phyloP scores from a whole-genome alignment of 192 early-diverging fungal species.

The Coemansia javaensis region DNA sequence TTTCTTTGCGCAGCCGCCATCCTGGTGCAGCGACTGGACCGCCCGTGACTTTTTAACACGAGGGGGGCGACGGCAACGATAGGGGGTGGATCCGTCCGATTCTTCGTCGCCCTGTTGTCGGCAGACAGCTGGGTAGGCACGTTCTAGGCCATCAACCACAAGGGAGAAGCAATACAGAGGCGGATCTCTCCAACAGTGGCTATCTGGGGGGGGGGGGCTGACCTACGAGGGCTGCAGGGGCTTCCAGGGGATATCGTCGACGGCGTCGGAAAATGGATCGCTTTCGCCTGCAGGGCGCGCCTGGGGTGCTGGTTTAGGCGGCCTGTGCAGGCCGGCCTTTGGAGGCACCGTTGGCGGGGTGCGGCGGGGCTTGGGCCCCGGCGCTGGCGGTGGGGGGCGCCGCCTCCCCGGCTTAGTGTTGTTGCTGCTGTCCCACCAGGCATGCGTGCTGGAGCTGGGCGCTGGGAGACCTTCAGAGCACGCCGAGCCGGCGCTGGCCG shows the following conservation, averaged over 20 bases:
- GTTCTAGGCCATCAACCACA: too few species aligned
- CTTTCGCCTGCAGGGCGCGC: neutral
- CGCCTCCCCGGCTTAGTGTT: too few species aligned
- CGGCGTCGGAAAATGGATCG: conserved; percentile 29
- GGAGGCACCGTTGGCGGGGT: neutral
- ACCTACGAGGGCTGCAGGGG: conserved; percentile 18
- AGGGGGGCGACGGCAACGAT: too few species aligned
- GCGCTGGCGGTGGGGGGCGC: neutral
- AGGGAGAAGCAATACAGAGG: neutral
- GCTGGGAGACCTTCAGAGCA: conserved; percentile 7
- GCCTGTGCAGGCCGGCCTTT: neutral
- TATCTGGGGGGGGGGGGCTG: neutral
- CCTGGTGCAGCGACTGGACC: too few species aligned
- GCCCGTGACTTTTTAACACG: too few species aligned
- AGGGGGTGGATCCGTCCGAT: too few species aligned
- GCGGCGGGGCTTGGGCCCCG: neutral
- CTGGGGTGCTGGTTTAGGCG: neutral
- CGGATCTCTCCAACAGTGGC: too few species aligned
- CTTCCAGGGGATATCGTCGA: conserved; percentile 17
- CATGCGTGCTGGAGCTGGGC: conserved; percentile 30
- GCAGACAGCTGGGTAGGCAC: too few species aligned
- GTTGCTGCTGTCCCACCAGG: conserved; percentile 28
- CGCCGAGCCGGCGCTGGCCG: neutral
- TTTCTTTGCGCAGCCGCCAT: too few species aligned
- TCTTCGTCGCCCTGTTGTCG: too few species aligned